Conservation (phyloP, 768 basidiomycete species). For the Royoungia palumana region DNA sequence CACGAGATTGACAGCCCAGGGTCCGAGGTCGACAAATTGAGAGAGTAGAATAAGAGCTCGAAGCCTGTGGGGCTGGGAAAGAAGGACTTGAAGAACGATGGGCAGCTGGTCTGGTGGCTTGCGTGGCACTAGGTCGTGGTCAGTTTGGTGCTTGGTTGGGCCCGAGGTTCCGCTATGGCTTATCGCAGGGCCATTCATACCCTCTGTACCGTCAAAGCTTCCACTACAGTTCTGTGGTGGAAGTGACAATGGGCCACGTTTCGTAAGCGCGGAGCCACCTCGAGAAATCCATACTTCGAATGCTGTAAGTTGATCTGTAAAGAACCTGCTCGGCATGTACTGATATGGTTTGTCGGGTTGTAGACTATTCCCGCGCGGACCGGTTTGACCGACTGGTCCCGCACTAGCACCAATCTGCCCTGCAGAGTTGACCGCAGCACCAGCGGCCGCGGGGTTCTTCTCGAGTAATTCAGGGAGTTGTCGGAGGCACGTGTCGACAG, state of each 20-base stretch:
- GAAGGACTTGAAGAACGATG: slow-evolving; percentile 93
- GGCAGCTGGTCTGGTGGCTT: slow-evolving; percentile 97
- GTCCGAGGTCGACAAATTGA: slow-evolving; percentile 96
- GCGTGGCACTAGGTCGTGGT: slow-evolving; percentile 63
- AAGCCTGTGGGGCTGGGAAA: slow-evolving; percentile 94
- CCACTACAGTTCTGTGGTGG: slow-evolving; percentile 45
- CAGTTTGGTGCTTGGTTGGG: slow-evolving; percentile 11
- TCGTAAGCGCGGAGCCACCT: slow-evolving; percentile 81
- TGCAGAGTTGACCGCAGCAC: slow-evolving; percentile 21
- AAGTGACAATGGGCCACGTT: slow-evolving; percentile 70
- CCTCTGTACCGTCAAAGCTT: slow-evolving; percentile 24
- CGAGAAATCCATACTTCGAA: slow-evolving; percentile 99
- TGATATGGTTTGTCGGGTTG: slow-evolving; percentile 50
- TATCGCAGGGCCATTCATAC: slow-evolving; percentile 9
- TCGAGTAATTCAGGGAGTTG: slow-evolving; percentile 85
- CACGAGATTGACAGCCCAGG: slow-evolving; percentile 97
- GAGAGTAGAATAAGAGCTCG: slow-evolving; percentile 94
- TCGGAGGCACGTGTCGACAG: slow-evolving; percentile 88
- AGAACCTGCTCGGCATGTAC: slow-evolving; percentile 88
- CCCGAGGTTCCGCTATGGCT: slow-evolving; percentile 15
- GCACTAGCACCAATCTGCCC: slow-evolving; percentile 8
- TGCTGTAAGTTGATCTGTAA: slow-evolving; percentile 92
- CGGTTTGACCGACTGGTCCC: slow-evolving; percentile 17
- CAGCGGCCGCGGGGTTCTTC: slow-evolving; percentile 30
- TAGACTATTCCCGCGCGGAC: slow-evolving; percentile 20